Percentiles rank a stretch among this genome's conserved stretches.
Evolutionary conservation across 768 basidiomycete species (phyloP).

Genomic region (Suillus plorans): DNA sequence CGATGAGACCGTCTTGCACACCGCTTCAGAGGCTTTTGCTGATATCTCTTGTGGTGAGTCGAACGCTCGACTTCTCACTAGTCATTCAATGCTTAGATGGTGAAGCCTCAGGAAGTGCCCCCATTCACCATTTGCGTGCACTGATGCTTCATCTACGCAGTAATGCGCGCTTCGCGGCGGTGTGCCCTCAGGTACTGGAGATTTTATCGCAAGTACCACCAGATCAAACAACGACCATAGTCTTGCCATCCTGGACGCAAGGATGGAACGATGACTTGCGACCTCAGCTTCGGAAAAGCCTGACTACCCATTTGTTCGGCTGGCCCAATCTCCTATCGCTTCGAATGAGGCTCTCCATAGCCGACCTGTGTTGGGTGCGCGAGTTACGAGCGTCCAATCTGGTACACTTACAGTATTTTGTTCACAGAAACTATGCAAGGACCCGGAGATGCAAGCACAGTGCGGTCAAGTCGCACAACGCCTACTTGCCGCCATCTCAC

Average conservation of each 20-base stretch:
- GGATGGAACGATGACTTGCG: conserved; percentile 38
- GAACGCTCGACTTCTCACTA: conserved; percentile 20
- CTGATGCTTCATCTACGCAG: conserved; percentile 35
- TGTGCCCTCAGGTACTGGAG: conserved; percentile 46
- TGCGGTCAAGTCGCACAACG: conserved; percentile 54
- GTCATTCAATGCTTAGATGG: conserved; percentile 6
- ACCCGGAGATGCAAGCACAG: conserved; percentile 38
- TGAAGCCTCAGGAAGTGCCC: conserved; percentile 23
- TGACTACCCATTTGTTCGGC: conserved; percentile 61
- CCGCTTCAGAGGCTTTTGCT: conserved; percentile 26
- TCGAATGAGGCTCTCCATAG: conserved; percentile 53
- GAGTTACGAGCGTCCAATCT: conserved; percentile 6
- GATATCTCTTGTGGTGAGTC: conserved; percentile 42
- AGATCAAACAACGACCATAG: conserved; percentile 35
- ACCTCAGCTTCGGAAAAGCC: conserved; percentile 47
- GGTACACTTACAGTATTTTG: conserved; percentile 18
- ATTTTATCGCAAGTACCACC: conserved; percentile 34
- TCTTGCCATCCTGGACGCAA: conserved; percentile 27
- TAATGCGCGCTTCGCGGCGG: conserved; percentile 35
- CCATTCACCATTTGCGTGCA: conserved; percentile 28
- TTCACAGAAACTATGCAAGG: conserved; percentile 48
- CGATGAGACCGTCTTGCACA: conserved; percentile 27
- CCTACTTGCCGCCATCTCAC: conserved; percentile 52
- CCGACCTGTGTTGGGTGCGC: conserved; percentile 45
- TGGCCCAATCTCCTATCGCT: conserved; percentile 52